Percentiles rank a stretch among this genome's conserved stretches.
Evolutionary conservation across 345 rosid genomes (phyloP).

Genomic region (Arabis hirsuta): DNA sequence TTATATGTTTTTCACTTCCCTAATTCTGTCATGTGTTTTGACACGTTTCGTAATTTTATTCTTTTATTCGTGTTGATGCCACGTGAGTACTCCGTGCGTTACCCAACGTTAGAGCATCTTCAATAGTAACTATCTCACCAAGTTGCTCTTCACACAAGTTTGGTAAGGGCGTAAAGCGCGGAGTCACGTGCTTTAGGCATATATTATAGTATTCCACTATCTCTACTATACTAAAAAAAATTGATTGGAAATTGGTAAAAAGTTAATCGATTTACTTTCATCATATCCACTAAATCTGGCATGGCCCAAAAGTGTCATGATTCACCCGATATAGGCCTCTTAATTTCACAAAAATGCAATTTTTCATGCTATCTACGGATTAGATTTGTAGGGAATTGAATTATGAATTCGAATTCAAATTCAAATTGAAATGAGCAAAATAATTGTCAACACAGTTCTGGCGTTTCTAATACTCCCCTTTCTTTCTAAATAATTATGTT

Average conservation of each 20-base stretch:
- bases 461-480: too few species aligned
- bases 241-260: not conserved
- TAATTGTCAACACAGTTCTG: too few species aligned
- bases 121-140: too few species aligned
- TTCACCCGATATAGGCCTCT: conserved; percentile 2
- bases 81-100: conserved; percentile 25
- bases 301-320: conserved; percentile 15
- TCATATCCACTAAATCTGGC: conserved; percentile 31
- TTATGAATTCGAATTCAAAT: too few species aligned
- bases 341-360: not conserved
- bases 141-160: too few species aligned
- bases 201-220: too few species aligned
- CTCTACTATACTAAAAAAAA: too few species aligned
- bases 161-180: too few species aligned
- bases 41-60: conserved; percentile 30
- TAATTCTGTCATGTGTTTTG: conserved; percentile 26
- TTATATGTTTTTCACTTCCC: conserved; percentile 36
- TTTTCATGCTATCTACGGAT: not conserved
- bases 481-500: too few species aligned
- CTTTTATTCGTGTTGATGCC: conserved; percentile 13
- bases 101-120: not conserved
- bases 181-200: too few species aligned
- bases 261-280: conserved; percentile 21
- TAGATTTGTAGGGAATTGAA: not conserved
- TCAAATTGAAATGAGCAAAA: too few species aligned